Percentiles rank a stretch among this genome's conserved stretches.
phyloP scores from a whole-genome alignment of 495 filamentous ascomycete species.

The Pyrenula massariospora region DNA sequence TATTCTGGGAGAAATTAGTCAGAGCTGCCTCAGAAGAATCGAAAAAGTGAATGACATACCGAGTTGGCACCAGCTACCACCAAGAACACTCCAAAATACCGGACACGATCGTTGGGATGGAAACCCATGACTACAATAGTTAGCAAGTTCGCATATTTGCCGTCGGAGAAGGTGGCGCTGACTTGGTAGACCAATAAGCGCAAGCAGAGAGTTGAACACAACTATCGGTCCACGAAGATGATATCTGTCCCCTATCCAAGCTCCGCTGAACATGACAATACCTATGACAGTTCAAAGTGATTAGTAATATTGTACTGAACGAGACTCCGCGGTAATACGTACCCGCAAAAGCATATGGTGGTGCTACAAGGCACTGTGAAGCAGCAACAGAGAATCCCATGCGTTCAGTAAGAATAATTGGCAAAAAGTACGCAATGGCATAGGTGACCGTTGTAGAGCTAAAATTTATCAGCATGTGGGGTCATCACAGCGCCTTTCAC shows the following conservation, averaged over 20 bases:
- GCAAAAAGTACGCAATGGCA: constrained; percentile 56
- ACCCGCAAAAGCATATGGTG: constrained; percentile 48
- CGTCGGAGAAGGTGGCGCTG: background rate
- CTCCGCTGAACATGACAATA: constrained; percentile 42
- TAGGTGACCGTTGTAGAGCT: constrained; percentile 48
- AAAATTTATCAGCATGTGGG: constrained; percentile 7
- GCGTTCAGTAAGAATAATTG: constrained; percentile 44
- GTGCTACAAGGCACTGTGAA: constrained; percentile 51
- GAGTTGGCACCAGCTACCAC: constrained; percentile 47
- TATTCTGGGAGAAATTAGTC: background rate
- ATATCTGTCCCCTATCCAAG: constrained; percentile 44
- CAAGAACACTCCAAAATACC: constrained; percentile 56
- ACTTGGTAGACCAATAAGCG: constrained; percentile 34
- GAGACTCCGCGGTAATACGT: background rate
- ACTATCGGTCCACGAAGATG: constrained; percentile 45
- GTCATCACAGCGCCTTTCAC: background rate
- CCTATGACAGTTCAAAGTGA: background rate
- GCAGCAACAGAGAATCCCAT: constrained; percentile 45
- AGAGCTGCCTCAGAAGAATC: background rate
- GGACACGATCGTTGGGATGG: constrained; percentile 29
- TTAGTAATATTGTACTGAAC: background rate
- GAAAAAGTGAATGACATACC: constrained; percentile 8
- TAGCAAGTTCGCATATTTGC: no score
- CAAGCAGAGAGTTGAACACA: constrained; percentile 38
- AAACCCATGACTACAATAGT: constrained; percentile 30